These are phyloP conservation scores for Phellopilus nigrolimitatus DNA, from an alignment of 1,284 basidiomycete genomes.

Conservation along the genomic window DNA sequence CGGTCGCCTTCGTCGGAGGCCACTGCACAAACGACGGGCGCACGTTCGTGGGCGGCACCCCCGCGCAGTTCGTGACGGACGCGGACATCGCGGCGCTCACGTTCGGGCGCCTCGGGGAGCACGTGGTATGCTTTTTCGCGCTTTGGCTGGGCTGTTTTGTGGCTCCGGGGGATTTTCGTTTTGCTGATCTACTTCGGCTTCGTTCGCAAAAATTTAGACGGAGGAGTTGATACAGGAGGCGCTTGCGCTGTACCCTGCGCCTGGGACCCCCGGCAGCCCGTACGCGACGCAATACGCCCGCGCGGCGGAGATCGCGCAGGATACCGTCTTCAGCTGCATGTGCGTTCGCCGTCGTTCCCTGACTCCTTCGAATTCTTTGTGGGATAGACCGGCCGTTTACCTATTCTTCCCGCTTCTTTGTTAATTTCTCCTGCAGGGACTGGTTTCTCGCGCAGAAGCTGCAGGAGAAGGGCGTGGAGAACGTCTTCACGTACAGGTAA, in stretches of 20 bases:
- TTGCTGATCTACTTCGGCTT: no score
- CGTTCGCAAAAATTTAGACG: no score
- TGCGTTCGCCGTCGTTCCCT: constrained; percentile 24
- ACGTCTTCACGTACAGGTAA: constrained; percentile 31
- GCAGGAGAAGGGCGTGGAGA: constrained; percentile 29
- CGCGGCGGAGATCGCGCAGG: constrained; percentile 38
- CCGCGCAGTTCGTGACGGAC: constrained; percentile 36
- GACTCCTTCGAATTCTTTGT: no score
- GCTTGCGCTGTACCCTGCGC: constrained; percentile 37
- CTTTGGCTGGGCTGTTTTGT: not conserved
- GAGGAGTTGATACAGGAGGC: constrained; percentile 35
- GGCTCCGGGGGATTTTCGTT: no score
- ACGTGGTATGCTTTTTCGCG: constrained; percentile 32
- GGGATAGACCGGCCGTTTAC: no score
- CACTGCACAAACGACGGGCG: constrained; percentile 41
- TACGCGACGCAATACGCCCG: constrained; percentile 39
- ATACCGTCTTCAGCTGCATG: constrained; percentile 44
- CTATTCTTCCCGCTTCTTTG: not conserved
- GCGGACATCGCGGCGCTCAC: constrained; percentile 36
- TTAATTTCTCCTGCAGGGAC: no score
- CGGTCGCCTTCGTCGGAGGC: constrained; percentile 39
- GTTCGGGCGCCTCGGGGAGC: constrained; percentile 34
- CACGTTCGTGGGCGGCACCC: constrained; percentile 38
- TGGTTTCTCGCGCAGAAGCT: constrained; percentile 35
- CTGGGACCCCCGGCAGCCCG: constrained; percentile 31